Percentiles rank a stretch among this genome's conserved stretches.
Evolutionary conservation across 164 flowering plant genomes (phyloP).

Genomic region (Annona squamosa): DNA sequence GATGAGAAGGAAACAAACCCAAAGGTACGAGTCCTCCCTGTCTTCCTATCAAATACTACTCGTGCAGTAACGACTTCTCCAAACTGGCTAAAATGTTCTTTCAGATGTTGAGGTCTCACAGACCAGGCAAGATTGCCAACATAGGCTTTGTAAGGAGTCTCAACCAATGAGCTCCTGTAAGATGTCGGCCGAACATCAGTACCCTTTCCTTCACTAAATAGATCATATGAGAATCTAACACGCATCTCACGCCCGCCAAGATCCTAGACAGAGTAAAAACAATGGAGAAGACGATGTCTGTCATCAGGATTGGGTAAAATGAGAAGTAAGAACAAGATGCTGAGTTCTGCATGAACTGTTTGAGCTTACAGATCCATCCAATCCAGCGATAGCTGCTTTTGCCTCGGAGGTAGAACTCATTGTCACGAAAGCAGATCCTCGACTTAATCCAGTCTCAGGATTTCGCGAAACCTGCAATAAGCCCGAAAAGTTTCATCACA

Average conservation of each 20-base stretch:
- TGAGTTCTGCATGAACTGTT: not conserved
- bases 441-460: slow-evolving; percentile 36
- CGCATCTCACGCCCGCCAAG: slow-evolving; percentile 44
- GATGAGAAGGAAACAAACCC: slow-evolving; percentile 41
- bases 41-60: slow-evolving; percentile 32
- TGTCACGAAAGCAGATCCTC: slow-evolving; percentile 38
- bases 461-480: slow-evolving; percentile 37
- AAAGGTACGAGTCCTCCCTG: slow-evolving; percentile 27
- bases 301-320: not conserved
- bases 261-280: slow-evolving; percentile 24
- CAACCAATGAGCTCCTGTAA: slow-evolving; percentile 25
- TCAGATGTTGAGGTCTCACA: slow-evolving; percentile 31
- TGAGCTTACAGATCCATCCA: slow-evolving; percentile 41
- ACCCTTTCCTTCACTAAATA: slow-evolving; percentile 16
- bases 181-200: slow-evolving; percentile 14
- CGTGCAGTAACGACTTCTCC: slow-evolving; percentile 39
- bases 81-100: slow-evolving; percentile 32
- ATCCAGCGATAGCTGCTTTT: slow-evolving; percentile 29
- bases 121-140: slow-evolving; percentile 44
- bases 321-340: not conserved
- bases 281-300: not conserved
- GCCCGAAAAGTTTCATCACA: no score
- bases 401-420: slow-evolving; percentile 34
- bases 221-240: slow-evolving; percentile 26
- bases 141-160: slow-evolving; percentile 37